These are phyloP conservation scores for Akanthomyces dipterigenus DNA, from an alignment of 2,329 filamentous ascomycete species.

Conservation along the genomic window DNA sequence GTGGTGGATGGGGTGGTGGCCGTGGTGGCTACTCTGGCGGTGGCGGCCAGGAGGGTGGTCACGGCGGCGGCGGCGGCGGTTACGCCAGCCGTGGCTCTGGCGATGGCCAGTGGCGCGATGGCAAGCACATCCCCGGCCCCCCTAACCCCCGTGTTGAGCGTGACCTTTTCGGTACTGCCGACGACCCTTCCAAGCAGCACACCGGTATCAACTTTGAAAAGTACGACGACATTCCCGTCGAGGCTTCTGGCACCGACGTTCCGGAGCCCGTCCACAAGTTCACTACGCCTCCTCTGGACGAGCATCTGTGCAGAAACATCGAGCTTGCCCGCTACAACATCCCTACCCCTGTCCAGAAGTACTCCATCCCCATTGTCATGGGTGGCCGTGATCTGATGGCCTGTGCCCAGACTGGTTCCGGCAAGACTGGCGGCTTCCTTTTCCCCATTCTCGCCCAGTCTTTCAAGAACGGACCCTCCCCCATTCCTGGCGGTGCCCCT, in stretches of 20 bases:
- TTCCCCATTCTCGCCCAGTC: conserved; percentile 99
- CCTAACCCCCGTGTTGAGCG: conserved; percentile 85
- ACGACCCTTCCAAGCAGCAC: conserved; percentile 91
- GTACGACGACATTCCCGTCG: conserved; percentile 98
- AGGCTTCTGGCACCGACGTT: conserved; percentile 89
- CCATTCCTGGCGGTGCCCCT: conserved; percentile 54
- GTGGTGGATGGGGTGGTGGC: conserved; percentile 28
- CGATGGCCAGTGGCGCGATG: conserved; percentile 93
- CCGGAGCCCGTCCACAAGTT: conserved; percentile 88
- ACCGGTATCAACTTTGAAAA: conserved; percentile 99
- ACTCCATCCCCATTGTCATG: conserved; percentile 99
- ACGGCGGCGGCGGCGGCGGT: conserved; percentile 42
- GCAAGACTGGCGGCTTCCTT: conserved; percentile 99
- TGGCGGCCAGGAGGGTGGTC: conserved; percentile 31
- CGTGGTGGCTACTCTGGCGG: conserved; percentile 30
- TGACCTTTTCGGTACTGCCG: conserved; percentile 84
- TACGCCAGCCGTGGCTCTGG: conserved; percentile 71
- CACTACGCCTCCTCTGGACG: conserved; percentile 90
- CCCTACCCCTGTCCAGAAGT: conserved; percentile 97
- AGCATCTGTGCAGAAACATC: conserved; percentile 90
- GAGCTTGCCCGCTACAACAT: conserved; percentile 90
- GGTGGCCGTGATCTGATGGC: conserved; percentile 97
- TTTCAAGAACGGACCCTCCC: conserved; percentile 79
- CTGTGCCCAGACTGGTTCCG: conserved; percentile 98
- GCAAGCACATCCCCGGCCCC: conserved; percentile 90